phyloP scores from a whole-genome alignment of 495 filamentous ascomycete genomes.

The Trichoderma parareesei region DNA sequence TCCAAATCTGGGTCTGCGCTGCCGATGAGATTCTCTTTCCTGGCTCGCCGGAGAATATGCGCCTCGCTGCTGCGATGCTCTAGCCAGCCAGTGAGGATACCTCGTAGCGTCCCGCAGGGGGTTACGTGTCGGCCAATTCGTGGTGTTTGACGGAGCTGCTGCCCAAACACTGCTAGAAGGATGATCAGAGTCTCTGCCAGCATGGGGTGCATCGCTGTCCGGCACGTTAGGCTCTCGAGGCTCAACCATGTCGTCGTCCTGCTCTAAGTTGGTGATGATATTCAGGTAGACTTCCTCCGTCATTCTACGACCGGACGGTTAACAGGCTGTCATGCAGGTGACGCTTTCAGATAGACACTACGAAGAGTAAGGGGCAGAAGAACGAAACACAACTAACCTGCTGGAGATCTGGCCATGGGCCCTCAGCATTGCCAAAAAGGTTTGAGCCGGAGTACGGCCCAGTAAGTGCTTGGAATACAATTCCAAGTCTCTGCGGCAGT shows the following conservation, averaged over 20 bases:
- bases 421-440: not conserved
- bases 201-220: no score
- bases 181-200: no score
- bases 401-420: not conserved
- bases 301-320: no score
- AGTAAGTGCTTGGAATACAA: not conserved
- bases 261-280: no score
- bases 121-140: not conserved
- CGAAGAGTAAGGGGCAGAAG: no score
- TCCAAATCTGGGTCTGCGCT: not conserved
- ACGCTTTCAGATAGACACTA: no score
- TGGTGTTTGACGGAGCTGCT: not conserved
- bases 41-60: not conserved
- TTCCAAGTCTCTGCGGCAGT: conserved; percentile 30
- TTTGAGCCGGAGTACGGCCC: not conserved
- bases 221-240: no score
- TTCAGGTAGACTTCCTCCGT: no score
- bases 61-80: not conserved
- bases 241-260: no score
- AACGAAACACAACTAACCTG: no score
- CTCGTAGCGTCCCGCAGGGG: not conserved
- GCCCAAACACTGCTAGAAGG: not conserved
- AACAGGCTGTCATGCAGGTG: no score
- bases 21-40: not conserved
- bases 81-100: not conserved